Base-by-base conservation (phyloP, 208 protist genomes). In the Balamuthia mandrillaris region DNA sequence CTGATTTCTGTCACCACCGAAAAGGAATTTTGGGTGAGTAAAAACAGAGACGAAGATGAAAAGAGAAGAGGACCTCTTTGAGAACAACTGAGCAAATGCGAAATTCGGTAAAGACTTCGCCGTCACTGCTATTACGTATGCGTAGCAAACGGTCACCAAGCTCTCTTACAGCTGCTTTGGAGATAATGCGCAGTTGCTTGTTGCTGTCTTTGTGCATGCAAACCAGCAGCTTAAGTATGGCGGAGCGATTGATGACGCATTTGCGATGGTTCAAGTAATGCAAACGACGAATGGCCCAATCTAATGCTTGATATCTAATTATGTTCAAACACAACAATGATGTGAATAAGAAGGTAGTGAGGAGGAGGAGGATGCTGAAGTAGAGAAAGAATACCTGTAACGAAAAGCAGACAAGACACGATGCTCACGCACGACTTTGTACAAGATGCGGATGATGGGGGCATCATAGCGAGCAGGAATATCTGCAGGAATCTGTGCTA, bases 391-490 rank as follows among this genome's bases (percentile, higher is more conserved):
- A 27, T 79, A 82, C 75, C 75, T n/a, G 35, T 66, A 66, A 39
- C 66, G 75, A 24, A 82, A 31, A 10, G 75, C 60, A 29, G 60
- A 66, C 6, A 54, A 39, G 0, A 47, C 56, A 29, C 52, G 52
- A 29, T 82, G 56, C 27, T 82, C 56, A 39, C 14, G 35, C 27
- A 82, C 21, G 24, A 82, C 75, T 29, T 82, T 16, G 18, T 82
- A 66, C 52, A 82, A 82, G 37, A 82, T 37, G 3, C n/a, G 7
- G 4, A 66, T 66, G 49, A 82, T 82, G 75, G 75, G 6, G 75
- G 75, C 54, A 82, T 21, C 75, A 66, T 82, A 3, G 75, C 75
- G 6, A 82, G 35, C 56, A 82, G n/a, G n/a, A n/a, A n/a, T n/a
- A n/a, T n/a, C n/a, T n/a, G n/a, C n/a, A n/a, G n/a, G n/a, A n/a